These are phyloP conservation scores for Neonectria punicea DNA, from an alignment of 2,329 filamentous ascomycete genomes.

Conservation along the genomic window DNA sequence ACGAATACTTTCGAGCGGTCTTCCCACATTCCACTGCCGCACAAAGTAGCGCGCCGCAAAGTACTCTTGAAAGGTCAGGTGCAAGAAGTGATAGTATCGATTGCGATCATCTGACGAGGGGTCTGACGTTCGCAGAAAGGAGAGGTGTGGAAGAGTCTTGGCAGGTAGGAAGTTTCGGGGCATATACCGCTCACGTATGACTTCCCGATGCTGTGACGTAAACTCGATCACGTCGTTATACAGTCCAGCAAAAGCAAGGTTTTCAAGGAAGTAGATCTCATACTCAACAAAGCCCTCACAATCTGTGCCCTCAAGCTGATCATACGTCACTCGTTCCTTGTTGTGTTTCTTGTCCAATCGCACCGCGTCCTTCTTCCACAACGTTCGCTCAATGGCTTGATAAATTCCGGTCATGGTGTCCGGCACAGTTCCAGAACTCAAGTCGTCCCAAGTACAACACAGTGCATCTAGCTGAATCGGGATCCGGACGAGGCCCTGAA, in stretches of 20 bases:
- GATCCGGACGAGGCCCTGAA: conserved; percentile 53
- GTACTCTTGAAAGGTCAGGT: conserved; percentile 56
- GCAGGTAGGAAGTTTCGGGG: too few species aligned
- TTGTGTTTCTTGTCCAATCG: conserved; percentile 24
- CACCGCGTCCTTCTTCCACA: conserved; percentile 53
- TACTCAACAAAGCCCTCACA: conserved; percentile 6
- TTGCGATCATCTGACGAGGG: background rate
- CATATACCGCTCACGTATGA: too few species aligned
- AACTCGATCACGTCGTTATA: conserved; percentile 49
- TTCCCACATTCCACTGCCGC: conserved; percentile 41
- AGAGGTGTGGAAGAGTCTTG: conserved; percentile 41
- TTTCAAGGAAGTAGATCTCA: conserved; percentile 43
- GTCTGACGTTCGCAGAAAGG: conserved; percentile 51
- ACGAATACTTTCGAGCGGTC: conserved; percentile 16
- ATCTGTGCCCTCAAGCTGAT: too few species aligned
- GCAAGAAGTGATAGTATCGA: conserved; percentile 50
- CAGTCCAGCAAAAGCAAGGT: conserved; percentile 50
- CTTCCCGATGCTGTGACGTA: conserved; percentile 18
- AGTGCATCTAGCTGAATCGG: conserved; percentile 58
- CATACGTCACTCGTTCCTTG: too few species aligned
- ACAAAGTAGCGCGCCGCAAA: conserved; percentile 55
- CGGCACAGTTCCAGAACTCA: conserved; percentile 13
- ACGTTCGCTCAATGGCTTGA: conserved; percentile 45
- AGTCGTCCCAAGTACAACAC: conserved; percentile 50
- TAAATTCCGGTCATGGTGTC: conserved; percentile 53